Base-by-base conservation (phyloP, 768 basidiomycete species). In the Paxillus rubicundulus region DNA sequence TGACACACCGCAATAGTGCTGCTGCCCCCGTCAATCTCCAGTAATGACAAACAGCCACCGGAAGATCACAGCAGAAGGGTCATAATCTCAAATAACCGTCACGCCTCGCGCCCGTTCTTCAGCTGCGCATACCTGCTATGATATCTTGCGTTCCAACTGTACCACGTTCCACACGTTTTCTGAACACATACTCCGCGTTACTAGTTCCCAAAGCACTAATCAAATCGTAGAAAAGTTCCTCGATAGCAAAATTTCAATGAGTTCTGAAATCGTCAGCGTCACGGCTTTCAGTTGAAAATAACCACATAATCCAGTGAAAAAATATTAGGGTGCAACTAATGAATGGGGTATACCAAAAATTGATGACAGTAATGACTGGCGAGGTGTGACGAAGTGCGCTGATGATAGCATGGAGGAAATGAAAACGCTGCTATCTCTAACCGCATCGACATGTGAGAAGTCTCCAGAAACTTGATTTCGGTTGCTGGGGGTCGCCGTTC, bases 391-490 rank as follows among this genome's bases (percentile, higher is more conserved):
- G 54, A 53, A 60, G 56, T 68, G 54, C 54, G 62, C 61, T 63
- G 53, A 57, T 58, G 61, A 62, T 55, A 62, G 61, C 57, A 63
- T 60, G 52, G 41, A 58, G 49, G 54, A 57, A 51, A 50, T 42
- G 41, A 63, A 60, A 56, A 50, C 51, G 55, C 37, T 47, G 53
- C 46, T 56, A 59, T 45, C 37, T 60, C 74, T 70, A 80, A 61
- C 82, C 85, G 74, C 90, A 92, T 63, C 82, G 84, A 72, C 89
- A 92, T 43, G 87, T 89, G 54, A 92, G 70, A 56, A 91, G 80
- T 70, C 80, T 77, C 75, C 86, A 75, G 49, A 88, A 72, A 57
- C 75, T 74, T 50, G 76, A 72, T 69, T 81, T 79, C 54, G 77
- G 81, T 52, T 71, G 74, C 54, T 73, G 73, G 46, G 79, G 78